These are phyloP conservation scores for Trichosporon inkin DNA, from an alignment of 1,284 basidiomycete species.

Conservation along the genomic window DNA sequence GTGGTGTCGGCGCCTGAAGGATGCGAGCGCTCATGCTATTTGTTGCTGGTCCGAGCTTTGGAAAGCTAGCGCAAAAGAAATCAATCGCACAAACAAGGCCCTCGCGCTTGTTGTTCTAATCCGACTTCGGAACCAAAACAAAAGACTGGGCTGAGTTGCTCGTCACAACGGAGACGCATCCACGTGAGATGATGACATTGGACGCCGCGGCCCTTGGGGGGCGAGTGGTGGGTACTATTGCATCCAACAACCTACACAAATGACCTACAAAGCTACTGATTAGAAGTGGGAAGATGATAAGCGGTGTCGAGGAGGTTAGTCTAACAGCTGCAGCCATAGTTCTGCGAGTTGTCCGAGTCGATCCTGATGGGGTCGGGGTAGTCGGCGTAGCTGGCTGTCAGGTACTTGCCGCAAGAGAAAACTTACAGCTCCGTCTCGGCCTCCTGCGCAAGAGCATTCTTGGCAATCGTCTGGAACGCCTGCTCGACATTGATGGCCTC, in stretches of 20 bases:
- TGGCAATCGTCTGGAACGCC: constrained; percentile 98
- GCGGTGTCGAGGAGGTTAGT: neutral
- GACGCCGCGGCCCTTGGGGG: neutral
- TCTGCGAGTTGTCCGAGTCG: constrained; percentile 86
- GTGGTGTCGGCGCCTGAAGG: neutral
- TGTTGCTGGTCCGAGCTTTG: neutral
- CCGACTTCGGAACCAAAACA: constrained; percentile 2
- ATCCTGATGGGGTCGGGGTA: constrained; percentile 99
- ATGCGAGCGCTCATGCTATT: neutral
- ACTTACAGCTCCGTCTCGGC: constrained; percentile 70
- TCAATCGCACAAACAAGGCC: constrained; percentile 7
- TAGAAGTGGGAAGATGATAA: constrained; percentile 3
- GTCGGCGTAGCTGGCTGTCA: constrained; percentile 74
- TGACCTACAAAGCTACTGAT: constrained; percentile 8
- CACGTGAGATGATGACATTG: neutral
- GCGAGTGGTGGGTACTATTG: neutral
- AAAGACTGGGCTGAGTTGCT: neutral
- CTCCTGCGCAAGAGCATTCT: constrained; percentile 96
- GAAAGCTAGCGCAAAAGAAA: neutral
- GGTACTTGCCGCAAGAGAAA: neutral
- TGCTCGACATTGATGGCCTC: constrained; percentile 99
- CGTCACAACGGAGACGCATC: no score
- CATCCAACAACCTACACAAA: constrained; percentile 8
- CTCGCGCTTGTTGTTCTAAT: neutral
- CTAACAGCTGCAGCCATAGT: constrained; percentile 86